Conservation (phyloP, 2,329 filamentous ascomycete species). For the Aphanocladium album region DNA sequence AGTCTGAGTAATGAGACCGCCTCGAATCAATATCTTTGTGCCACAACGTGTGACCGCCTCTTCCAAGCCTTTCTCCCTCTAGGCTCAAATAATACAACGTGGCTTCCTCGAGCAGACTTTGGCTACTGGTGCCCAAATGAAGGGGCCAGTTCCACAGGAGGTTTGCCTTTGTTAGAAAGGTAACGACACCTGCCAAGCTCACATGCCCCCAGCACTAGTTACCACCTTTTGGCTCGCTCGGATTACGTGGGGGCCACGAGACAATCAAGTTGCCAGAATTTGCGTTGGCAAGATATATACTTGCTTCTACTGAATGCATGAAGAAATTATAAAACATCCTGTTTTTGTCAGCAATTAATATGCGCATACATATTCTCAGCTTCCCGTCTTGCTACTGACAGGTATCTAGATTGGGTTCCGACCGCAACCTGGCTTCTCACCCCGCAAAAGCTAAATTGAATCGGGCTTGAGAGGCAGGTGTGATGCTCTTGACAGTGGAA, state of each 20-base stretch:
- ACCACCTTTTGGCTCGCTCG: background rate
- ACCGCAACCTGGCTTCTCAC: background rate
- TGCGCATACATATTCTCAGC: background rate
- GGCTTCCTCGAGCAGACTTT: background rate
- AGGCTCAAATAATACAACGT: background rate
- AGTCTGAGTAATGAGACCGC: too few relatives aligned
- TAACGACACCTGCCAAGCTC: slow-evolving; percentile 4
- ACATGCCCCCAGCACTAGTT: background rate
- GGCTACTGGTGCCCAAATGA: background rate
- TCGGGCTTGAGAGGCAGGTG: background rate
- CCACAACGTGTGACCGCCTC: background rate
- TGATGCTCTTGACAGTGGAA: background rate
- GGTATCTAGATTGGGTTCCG: background rate
- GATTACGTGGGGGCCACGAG: background rate
- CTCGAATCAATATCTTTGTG: background rate
- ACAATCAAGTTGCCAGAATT: background rate
- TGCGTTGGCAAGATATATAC: background rate
- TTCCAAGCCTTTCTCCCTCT: background rate
- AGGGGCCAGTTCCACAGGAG: background rate
- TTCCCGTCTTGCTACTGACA: background rate
- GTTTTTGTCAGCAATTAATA: background rate
- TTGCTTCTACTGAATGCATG: background rate
- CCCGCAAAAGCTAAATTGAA: slow-evolving; percentile 7
- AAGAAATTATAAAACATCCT: too few relatives aligned
- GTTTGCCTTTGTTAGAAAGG: background rate